Evolutionary conservation across 2,329 filamentous ascomycete genomes (phyloP).

Genomic region (Apiospora rasikravindrae): DNA sequence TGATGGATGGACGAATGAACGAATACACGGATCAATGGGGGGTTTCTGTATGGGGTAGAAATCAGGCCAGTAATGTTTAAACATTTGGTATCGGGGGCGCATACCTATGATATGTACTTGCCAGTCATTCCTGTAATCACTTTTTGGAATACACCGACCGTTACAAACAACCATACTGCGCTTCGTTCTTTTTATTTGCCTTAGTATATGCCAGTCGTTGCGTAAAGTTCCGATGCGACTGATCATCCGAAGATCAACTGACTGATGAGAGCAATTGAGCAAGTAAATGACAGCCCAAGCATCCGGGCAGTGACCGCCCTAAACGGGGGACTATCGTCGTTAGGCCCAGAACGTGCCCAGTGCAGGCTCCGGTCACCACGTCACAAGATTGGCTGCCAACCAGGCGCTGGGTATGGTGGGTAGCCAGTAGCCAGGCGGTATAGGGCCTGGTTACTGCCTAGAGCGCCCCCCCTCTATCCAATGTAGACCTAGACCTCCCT

Average conservation of each 20-base stretch:
- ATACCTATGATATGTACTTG: background rate
- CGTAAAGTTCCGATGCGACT: no score
- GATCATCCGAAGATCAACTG: background rate
- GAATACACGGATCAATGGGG: background rate
- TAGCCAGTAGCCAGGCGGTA: no score
- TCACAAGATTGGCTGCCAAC: background rate
- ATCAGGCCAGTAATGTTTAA: background rate
- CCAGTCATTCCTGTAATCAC: slow-evolving; percentile 4
- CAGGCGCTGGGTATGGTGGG: no score
- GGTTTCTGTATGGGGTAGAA: background rate
- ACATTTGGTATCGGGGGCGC: background rate
- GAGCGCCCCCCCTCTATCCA: no score
- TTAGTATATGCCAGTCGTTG: background rate
- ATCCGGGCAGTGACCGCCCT: background rate
- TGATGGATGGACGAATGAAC: background rate
- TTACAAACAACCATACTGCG: no score
- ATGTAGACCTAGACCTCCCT: background rate
- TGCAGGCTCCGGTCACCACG: background rate
- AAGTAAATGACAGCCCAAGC: slow-evolving; percentile 1
- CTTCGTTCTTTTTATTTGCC: background rate
- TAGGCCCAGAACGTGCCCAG: background rate
- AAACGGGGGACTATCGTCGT: background rate
- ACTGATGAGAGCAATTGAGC: background rate
- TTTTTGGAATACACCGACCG: no score
- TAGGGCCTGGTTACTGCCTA: background rate